A percentile compares a stretch with the other conserved stretches of the same genome.
Conservation (phyloP, 2,329 filamentous ascomycete genomes). For the Acephala macrosclerotiorum region DNA sequence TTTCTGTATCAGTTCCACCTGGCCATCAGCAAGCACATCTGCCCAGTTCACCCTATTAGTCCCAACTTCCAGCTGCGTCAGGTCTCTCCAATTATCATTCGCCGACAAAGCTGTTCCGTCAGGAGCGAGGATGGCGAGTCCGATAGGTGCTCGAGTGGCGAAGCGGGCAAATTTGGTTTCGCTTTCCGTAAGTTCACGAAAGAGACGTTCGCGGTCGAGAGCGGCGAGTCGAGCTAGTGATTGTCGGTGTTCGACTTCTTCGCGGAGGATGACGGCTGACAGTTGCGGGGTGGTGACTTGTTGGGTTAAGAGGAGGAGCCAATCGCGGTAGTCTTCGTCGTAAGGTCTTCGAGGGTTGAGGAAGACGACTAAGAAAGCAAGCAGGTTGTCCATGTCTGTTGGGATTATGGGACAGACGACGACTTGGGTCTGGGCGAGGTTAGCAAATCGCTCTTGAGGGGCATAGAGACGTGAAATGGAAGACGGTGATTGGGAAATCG, state of each 20-base stretch:
- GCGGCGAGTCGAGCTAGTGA: conserved; percentile 69
- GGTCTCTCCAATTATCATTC: conserved; percentile 30
- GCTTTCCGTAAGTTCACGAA: conserved; percentile 67
- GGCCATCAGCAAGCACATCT: conserved; percentile 26
- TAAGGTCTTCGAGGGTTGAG: conserved; percentile 76
- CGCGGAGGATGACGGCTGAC: conserved; percentile 74
- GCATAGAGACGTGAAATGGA: background rate
- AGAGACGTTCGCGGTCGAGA: conserved; percentile 71
- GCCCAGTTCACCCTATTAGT: conserved; percentile 21
- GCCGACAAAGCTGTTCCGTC: conserved; percentile 55
- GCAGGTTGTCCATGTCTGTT: conserved; percentile 67
- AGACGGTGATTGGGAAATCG: background rate
- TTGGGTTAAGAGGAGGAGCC: conserved; percentile 61
- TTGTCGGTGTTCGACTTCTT: conserved; percentile 66
- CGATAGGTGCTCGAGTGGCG: conserved; percentile 75
- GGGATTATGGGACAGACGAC: conserved; percentile 74
- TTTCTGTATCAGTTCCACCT: conserved; percentile 18
- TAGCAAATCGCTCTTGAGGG: background rate
- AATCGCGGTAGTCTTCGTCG: conserved; percentile 76
- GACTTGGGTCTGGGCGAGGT: conserved; percentile 53
- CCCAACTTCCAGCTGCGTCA: conserved; percentile 27
- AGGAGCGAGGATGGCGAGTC: conserved; percentile 73
- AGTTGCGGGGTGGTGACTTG: conserved; percentile 73
- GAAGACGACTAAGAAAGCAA: conserved; percentile 74
- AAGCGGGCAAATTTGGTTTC: conserved; percentile 73